Evolutionary conservation across 768 basidiomycete genomes (phyloP).

Genomic region (Galerina marginata): DNA sequence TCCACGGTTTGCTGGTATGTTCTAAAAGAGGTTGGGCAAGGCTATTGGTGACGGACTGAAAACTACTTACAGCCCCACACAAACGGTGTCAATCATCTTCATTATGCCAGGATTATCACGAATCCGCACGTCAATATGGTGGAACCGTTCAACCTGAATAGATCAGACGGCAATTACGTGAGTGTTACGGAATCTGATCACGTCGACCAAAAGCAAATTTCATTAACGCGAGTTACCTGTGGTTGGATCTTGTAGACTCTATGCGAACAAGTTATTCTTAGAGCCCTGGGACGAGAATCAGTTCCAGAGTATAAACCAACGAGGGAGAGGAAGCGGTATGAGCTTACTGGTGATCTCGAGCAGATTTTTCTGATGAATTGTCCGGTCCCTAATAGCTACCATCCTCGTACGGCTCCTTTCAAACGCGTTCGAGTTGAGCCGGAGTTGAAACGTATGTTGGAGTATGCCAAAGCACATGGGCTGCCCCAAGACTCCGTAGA

Average conservation of each 20-base stretch:
- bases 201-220: no score
- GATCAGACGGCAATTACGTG: slow-evolving; percentile 1
- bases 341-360: neutral
- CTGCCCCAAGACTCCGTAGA: neutral
- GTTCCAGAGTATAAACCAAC: slow-evolving; percentile 2
- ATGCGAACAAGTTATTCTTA: slow-evolving; percentile 1
- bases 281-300: neutral
- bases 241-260: neutral
- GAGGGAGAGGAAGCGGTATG: slow-evolving; percentile 1
- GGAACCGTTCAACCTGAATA: slow-evolving; percentile 3
- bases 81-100: slow-evolving; percentile 4
- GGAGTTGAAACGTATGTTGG: neutral
- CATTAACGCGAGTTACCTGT: neutral
- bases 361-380: no score
- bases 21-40: no score
- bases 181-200: neutral
- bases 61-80: neutral
- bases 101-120: slow-evolving; percentile 4
- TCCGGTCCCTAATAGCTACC: neutral
- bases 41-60: neutral
- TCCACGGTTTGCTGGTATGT: slow-evolving; percentile 1
- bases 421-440: neutral
- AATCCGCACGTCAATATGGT: slow-evolving; percentile 5
- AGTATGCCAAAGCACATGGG: neutral
- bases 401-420: slow-evolving; percentile 3